Percentiles rank a stretch among this genome's conserved stretches.
phyloP scores from a whole-genome alignment of 148 eudicot species.

The Chenopodium berlandieri region DNA sequence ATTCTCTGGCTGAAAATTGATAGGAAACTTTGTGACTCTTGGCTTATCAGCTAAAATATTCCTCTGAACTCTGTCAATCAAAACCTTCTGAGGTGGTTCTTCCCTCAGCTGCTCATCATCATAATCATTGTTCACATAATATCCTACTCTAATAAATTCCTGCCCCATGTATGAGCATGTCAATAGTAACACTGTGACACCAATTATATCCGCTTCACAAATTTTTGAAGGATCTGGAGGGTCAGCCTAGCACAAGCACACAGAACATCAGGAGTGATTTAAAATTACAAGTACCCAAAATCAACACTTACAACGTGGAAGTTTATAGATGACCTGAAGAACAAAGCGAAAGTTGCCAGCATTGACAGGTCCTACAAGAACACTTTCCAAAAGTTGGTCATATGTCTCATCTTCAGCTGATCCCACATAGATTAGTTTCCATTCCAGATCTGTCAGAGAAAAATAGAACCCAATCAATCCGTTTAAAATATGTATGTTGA shows the following conservation, averaged over 20 bases:
- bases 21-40: conserved; percentile 86
- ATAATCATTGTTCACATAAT: conserved; percentile 84
- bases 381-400: conserved; percentile 91
- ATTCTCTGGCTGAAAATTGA: conserved; percentile 79
- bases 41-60: conserved; percentile 86
- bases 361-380: conserved; percentile 93
- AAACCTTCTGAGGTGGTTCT: conserved; percentile 88
- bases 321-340: conserved; percentile 53
- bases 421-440: conserved; percentile 94
- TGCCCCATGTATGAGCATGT: conserved; percentile 89
- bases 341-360: conserved; percentile 93
- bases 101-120: conserved; percentile 79
- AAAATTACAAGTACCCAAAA: background rate
- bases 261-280: background rate
- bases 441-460: conserved; percentile 65
- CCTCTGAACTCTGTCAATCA: conserved; percentile 72
- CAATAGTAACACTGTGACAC: conserved; percentile 77
- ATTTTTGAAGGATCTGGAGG: conserved; percentile 91
- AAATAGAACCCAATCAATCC: background rate
- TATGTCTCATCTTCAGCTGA: conserved; percentile 97
- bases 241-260: conserved; percentile 56
- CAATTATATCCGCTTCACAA: conserved; percentile 85
- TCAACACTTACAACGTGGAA: background rate
- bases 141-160: conserved; percentile 87
- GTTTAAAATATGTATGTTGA: background rate